A percentile compares a stretch with the other conserved stretches of the same genome.
phyloP scores from a whole-genome alignment of 2,329 filamentous ascomycete genomes.

The Septoria petroselini region DNA sequence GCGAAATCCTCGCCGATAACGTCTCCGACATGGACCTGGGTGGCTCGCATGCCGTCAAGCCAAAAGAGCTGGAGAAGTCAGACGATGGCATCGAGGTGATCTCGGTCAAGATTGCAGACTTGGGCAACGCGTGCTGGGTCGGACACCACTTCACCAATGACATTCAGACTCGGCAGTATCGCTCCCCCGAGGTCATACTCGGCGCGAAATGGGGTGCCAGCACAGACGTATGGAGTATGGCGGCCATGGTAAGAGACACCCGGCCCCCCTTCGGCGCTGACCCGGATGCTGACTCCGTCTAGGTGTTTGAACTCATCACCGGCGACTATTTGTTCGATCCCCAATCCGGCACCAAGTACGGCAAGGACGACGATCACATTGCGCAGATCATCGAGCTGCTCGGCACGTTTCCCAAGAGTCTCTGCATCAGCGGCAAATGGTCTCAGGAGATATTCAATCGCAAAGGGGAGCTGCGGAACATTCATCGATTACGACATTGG shows the following conservation, averaged over 20 bases:
- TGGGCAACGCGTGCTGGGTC: slow-evolving; percentile 98
- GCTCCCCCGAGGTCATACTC: slow-evolving; percentile 94
- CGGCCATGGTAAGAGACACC: slow-evolving; percentile 74
- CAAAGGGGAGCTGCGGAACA: slow-evolving; percentile 95
- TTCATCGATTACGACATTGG: slow-evolving; percentile 94
- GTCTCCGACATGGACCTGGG: slow-evolving; percentile 93
- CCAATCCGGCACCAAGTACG: slow-evolving; percentile 97
- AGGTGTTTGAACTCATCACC: slow-evolving; percentile 97
- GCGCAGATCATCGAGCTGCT: slow-evolving; percentile 97
- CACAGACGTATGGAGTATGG: slow-evolving; percentile 99
- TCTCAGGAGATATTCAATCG: slow-evolving; percentile 98
- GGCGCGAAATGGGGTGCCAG: slow-evolving; percentile 99
- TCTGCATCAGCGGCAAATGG: slow-evolving; percentile 94
- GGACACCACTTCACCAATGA: slow-evolving; percentile 99
- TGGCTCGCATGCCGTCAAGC: slow-evolving; percentile 56
- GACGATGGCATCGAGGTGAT: slow-evolving; percentile 71
- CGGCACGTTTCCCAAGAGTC: slow-evolving; percentile 85
- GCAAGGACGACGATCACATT: slow-evolving; percentile 98
- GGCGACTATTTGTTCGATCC: slow-evolving; percentile 98
- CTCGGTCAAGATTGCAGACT: slow-evolving; percentile 97
- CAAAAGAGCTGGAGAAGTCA: slow-evolving; percentile 60
- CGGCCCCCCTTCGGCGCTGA: not conserved
- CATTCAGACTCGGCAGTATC: slow-evolving; percentile 95
- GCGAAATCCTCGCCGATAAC: slow-evolving; percentile 82
- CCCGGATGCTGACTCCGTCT: slow-evolving; percentile 22